Percentiles rank a stretch among this genome's conserved stretches.
These are phyloP conservation scores for Penicillium bialowiezense DNA, from an alignment of 495 filamentous ascomycete genomes.

Conservation along the genomic window DNA sequence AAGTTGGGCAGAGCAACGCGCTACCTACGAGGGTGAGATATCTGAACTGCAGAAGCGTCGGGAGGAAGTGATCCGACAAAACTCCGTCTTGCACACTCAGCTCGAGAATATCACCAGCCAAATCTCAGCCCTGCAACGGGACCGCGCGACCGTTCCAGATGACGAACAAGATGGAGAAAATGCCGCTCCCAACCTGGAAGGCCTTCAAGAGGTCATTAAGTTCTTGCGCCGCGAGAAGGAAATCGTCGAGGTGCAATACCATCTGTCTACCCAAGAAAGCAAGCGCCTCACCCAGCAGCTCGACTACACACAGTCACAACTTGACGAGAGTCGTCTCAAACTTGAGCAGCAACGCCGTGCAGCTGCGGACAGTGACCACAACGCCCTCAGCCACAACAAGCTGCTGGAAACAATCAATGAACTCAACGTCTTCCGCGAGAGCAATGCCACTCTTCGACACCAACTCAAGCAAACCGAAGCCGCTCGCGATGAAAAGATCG, in stretches of 20 bases:
- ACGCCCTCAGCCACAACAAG: constrained; percentile 73
- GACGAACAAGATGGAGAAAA: constrained; percentile 37
- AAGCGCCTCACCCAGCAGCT: constrained; percentile 87
- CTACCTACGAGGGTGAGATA: constrained; percentile 80
- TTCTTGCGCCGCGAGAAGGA: constrained; percentile 96
- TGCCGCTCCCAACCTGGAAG: constrained; percentile 55
- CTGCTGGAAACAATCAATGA: constrained; percentile 92
- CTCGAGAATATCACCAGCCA: constrained; percentile 78
- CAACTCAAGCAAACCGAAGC: constrained; percentile 76
- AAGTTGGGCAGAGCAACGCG: constrained; percentile 79
- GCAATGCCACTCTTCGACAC: constrained; percentile 79
- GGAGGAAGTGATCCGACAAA: constrained; percentile 79
- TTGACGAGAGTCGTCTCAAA: constrained; percentile 82
- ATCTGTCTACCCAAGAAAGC: constrained; percentile 78
- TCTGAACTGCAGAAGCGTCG: constrained; percentile 70
- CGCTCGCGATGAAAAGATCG: constrained; percentile 68
- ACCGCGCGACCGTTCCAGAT: constrained; percentile 50
- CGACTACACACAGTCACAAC: constrained; percentile 77
- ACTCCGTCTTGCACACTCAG: constrained; percentile 82
- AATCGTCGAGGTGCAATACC: constrained; percentile 92
- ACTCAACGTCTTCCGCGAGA: constrained; percentile 91
- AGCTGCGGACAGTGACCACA: constrained; percentile 69
- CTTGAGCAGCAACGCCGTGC: constrained; percentile 81
- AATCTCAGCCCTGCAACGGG: constrained; percentile 72
- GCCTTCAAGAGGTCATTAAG: constrained; percentile 81